Evolutionary conservation across 306 rosid species (phyloP).

Genomic region (Rosa lucieae): DNA sequence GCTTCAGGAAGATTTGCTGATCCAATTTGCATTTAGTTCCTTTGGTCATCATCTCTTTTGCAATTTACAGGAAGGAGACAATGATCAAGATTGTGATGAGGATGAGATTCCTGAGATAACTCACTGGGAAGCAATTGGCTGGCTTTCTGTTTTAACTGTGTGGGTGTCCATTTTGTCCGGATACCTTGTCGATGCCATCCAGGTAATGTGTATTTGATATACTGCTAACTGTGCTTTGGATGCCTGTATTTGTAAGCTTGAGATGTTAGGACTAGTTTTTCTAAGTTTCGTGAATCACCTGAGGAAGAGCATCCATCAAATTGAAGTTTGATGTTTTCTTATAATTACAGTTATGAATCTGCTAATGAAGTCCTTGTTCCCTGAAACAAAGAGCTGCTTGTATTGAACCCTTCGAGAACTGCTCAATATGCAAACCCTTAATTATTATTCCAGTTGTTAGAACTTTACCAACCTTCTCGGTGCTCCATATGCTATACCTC

Average conservation of each 20-base stretch:
- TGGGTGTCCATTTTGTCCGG: constrained; percentile 87
- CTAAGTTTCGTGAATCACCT: neutral
- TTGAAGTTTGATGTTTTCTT: neutral
- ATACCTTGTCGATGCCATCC: constrained; percentile 81
- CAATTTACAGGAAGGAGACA: constrained; percentile 44
- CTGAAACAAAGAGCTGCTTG: neutral
- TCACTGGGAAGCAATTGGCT: constrained; percentile 74
- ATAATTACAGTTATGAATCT: neutral
- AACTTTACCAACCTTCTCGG: neutral
- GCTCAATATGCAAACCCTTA: neutral
- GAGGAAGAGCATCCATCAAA: neutral
- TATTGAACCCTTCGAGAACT: neutral
- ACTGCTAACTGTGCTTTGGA: neutral
- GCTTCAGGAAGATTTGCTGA: neutral
- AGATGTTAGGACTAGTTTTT: neutral
- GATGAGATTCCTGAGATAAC: constrained; percentile 68
- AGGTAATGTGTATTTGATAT: constrained; percentile 41
- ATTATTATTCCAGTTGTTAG: neutral
- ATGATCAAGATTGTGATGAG: constrained; percentile 42
- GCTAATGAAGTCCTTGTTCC: neutral
- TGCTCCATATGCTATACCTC: neutral
- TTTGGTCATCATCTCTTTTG: constrained; percentile 12
- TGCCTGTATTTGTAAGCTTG: neutral
- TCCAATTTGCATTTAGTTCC: constrained; percentile 1
- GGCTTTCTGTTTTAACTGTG: constrained; percentile 81